phyloP scores from a whole-genome alignment of 2,329 filamentous ascomycete species.

The Ambrosiella xylebori region DNA sequence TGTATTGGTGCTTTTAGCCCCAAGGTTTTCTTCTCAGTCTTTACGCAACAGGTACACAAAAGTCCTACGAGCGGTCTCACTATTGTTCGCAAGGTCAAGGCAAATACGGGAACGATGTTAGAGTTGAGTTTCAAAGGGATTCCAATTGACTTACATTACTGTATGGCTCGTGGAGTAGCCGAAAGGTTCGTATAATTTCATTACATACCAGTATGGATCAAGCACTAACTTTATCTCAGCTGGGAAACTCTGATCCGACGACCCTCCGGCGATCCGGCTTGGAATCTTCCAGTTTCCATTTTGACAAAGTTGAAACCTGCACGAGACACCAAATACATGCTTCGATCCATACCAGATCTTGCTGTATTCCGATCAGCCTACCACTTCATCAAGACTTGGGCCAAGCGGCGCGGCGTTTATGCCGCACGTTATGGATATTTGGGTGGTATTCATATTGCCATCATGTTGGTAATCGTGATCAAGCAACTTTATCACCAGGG shows the following conservation, averaged over 20 bases:
- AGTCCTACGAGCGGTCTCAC: constrained; percentile 22
- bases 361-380: constrained; percentile 40
- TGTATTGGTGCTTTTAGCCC: constrained; percentile 45
- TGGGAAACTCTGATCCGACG: constrained; percentile 32
- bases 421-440: constrained; percentile 48
- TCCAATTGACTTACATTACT: constrained; percentile 50
- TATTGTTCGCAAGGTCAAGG: constrained; percentile 39
- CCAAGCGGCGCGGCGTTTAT: constrained; percentile 43
- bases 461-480: constrained; percentile 42
- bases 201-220: neutral
- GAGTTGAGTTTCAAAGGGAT: constrained; percentile 41
- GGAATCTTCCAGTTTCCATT: constrained; percentile 36
- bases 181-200: constrained; percentile 22
- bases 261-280: constrained; percentile 33
- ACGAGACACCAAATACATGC: constrained; percentile 44
- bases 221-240: constrained; percentile 14
- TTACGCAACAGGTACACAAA: constrained; percentile 4
- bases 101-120: constrained; percentile 44
- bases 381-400: constrained; percentile 44
- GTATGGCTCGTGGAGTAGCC: constrained; percentile 36
- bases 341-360: constrained; percentile 40
- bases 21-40: constrained; percentile 36
- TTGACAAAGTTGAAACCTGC: constrained; percentile 46
- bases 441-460: constrained; percentile 45
- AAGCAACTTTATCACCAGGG: constrained; percentile 31